phyloP scores from a whole-genome alignment of 306 rosid genomes.

The Elaeagnus macrophylla region DNA sequence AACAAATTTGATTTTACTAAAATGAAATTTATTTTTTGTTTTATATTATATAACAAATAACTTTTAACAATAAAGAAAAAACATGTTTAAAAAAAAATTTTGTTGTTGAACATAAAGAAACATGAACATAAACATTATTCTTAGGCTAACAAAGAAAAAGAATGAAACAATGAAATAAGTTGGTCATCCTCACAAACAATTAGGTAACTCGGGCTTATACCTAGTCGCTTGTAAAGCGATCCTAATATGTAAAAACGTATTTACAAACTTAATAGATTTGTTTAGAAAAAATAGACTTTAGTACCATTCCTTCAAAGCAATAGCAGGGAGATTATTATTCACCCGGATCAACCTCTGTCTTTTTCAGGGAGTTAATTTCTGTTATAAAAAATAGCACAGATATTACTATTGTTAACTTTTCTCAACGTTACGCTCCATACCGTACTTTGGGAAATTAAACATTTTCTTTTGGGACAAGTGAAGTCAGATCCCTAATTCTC shows the following conservation, averaged over 20 bases:
- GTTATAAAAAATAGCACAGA: conserved; percentile 43
- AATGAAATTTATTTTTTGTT: too few relatives aligned
- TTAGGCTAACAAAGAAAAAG: conserved; percentile 7
- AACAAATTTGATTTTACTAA: too few relatives aligned
- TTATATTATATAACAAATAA: too few relatives aligned
- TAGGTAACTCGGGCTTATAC: conserved; percentile 1
- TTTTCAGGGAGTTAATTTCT: too few relatives aligned
- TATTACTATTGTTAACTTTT: conserved; percentile 53
- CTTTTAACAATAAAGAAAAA: too few relatives aligned
- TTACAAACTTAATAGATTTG: not conserved
- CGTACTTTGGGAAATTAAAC: conserved; percentile 48
- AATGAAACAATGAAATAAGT: conserved; percentile 7
- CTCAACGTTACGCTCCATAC: conserved; percentile 52
- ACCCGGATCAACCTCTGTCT: too few relatives aligned
- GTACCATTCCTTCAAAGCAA: too few relatives aligned
- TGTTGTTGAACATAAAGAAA: conserved; percentile 9
- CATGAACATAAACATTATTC: not conserved
- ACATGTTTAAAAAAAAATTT: too few relatives aligned
- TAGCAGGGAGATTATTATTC: too few relatives aligned
- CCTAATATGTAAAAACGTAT: not conserved
- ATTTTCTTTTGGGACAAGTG: conserved; percentile 54
- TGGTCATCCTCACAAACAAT: conserved; percentile 81
- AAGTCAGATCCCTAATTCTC: conserved; percentile 51
- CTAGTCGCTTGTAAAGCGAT: conserved; percentile 33
- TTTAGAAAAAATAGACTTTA: too few relatives aligned